Conservation (phyloP, 371 early-diverging fungal genomes). For the Mortierella sp. region DNA sequence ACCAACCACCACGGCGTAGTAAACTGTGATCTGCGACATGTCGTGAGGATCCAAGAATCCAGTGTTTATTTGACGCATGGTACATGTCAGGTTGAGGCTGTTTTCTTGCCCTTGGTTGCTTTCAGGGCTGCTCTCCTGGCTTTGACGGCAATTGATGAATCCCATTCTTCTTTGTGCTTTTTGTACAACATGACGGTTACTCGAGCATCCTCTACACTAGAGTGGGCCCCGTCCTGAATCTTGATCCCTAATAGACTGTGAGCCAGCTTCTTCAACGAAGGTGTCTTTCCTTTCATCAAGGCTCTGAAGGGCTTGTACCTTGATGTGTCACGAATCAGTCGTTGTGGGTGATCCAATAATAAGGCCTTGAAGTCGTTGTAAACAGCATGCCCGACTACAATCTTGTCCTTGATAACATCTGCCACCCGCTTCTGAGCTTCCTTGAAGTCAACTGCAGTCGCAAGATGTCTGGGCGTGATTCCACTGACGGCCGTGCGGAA, state of each 20-base stretch:
- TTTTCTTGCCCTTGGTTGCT: slow-evolving; percentile 40
- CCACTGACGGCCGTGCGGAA: slow-evolving; percentile 94
- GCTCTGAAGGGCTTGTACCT: slow-evolving; percentile 77
- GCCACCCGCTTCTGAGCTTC: slow-evolving; percentile 83
- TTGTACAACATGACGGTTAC: slow-evolving; percentile 91
- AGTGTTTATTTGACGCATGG: not conserved
- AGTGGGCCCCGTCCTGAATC: slow-evolving; percentile 92
- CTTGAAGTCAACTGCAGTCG: slow-evolving; percentile 65
- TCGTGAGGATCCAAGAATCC: not conserved
- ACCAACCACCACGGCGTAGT: not conserved
- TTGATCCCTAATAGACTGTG: slow-evolving; percentile 75
- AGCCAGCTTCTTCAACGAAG: slow-evolving; percentile 82
- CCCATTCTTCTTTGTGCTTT: slow-evolving; percentile 86
- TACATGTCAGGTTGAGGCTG: slow-evolving; percentile 2
- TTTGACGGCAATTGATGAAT: slow-evolving; percentile 57
- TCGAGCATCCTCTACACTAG: slow-evolving; percentile 92
- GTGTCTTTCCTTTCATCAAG: slow-evolving; percentile 72
- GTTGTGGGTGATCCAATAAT: slow-evolving; percentile 81
- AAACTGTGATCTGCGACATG: not conserved
- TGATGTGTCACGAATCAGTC: slow-evolving; percentile 87
- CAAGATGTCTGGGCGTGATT: slow-evolving; percentile 83
- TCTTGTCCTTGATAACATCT: slow-evolving; percentile 80
- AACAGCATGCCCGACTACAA: slow-evolving; percentile 93
- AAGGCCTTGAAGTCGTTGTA: slow-evolving; percentile 86
- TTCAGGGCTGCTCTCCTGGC: slow-evolving; percentile 32